phyloP scores from a whole-genome alignment of 495 filamentous ascomycete genomes.

The Lichenothelia convexa region DNA sequence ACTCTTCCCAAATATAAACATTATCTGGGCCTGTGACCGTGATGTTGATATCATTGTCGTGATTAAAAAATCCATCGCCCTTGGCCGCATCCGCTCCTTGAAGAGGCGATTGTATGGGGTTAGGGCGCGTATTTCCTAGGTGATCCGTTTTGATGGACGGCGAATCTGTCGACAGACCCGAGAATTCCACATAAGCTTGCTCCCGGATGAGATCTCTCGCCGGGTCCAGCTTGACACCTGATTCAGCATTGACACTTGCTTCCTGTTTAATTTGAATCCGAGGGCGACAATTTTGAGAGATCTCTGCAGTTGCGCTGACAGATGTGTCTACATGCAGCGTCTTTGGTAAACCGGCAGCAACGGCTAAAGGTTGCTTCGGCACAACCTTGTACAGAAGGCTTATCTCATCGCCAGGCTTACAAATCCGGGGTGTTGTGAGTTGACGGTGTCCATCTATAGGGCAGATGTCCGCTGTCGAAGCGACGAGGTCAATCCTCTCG shows the following conservation, averaged over 20 bases:
- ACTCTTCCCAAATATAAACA: constrained; percentile 54
- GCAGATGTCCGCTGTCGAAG: constrained; percentile 51
- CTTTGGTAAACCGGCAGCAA: constrained; percentile 7
- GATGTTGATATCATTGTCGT: constrained; percentile 43
- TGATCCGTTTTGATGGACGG: constrained; percentile 35
- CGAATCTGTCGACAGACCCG: constrained; percentile 27
- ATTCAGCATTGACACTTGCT: constrained; percentile 66
- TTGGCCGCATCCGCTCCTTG: constrained; percentile 30
- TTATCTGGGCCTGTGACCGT: constrained; percentile 47
- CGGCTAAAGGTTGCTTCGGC: constrained; percentile 34
- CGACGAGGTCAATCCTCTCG: constrained; percentile 41
- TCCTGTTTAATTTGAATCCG: constrained; percentile 63
- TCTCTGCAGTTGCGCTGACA: constrained; percentile 44
- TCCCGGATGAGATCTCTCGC: too few relatives aligned
- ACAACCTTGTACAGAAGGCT: constrained; percentile 64
- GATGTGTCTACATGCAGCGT: constrained; percentile 38
- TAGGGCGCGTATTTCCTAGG: not conserved
- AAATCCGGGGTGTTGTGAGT: constrained; percentile 44
- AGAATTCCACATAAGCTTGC: too few relatives aligned
- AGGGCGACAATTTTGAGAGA: constrained; percentile 50
- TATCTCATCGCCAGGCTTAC: constrained; percentile 65
- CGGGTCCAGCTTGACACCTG: too few relatives aligned
- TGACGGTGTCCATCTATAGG: constrained; percentile 38
- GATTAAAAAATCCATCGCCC: constrained; percentile 28
- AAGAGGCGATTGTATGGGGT: constrained; percentile 27